A percentile compares a stretch with the other conserved stretches of the same genome.
Conservation (phyloP, 1,139 yeast genomes). For the Pichia norvegensis region DNA sequence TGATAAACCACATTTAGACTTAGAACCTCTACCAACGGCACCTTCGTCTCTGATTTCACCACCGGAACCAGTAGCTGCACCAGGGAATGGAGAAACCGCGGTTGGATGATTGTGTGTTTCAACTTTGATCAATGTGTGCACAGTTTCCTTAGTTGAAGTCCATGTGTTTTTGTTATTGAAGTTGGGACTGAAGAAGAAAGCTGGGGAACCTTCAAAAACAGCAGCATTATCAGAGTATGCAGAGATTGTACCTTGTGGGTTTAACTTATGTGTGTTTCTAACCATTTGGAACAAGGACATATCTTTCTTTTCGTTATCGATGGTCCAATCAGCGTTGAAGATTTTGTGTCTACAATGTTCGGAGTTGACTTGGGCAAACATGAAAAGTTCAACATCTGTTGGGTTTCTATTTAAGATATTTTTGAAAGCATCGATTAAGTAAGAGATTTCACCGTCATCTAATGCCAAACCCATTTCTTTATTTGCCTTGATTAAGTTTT, state of each 20-base stretch:
- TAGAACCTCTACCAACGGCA: conserved; percentile 98
- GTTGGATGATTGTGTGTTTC: conserved; percentile 99
- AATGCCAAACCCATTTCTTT: conserved; percentile 82
- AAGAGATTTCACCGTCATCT: conserved; percentile 87
- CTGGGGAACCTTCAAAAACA: conserved; percentile 81
- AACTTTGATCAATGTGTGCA: conserved; percentile 87
- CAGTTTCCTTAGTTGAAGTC: conserved; percentile 66
- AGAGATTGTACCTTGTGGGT: conserved; percentile 78
- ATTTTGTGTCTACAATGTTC: conserved; percentile 99
- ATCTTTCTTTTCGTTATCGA: conserved; percentile 73
- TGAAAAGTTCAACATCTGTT: conserved; percentile 94
- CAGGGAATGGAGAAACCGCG: conserved; percentile 97
- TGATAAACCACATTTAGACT: conserved; percentile 90
- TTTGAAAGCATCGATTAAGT: conserved; percentile 72
- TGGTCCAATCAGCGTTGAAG: conserved; percentile 97
- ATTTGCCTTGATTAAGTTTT: conserved; percentile 68
- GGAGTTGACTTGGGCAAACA: conserved; percentile 99
- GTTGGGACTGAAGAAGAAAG: conserved; percentile 73
- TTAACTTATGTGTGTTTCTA: conserved; percentile 75
- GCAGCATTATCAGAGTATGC: conserved; percentile 99
- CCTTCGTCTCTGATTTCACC: conserved; percentile 99
- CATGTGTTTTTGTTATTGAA: conserved; percentile 56
- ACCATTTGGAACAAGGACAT: conserved; percentile 87
- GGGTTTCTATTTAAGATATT: conserved; percentile 79
- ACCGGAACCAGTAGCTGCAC: conserved; percentile 99